Percentiles rank a stretch among this genome's conserved stretches.
These are phyloP conservation scores for Musa troglodytarum DNA, from an alignment of 176 grass and related monocot species.

Conservation along the genomic window DNA sequence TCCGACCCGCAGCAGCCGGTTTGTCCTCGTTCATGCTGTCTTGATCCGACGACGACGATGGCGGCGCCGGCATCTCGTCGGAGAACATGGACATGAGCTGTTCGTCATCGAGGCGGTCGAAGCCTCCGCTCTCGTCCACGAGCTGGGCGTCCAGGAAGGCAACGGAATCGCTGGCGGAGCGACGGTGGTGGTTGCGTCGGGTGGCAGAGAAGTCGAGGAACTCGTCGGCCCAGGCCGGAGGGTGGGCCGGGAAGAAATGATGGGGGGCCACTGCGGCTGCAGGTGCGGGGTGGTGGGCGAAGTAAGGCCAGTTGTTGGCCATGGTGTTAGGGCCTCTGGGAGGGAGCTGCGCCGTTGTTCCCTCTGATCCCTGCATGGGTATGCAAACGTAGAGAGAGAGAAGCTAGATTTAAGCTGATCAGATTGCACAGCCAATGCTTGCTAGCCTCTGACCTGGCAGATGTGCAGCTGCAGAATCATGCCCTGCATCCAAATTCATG, in stretches of 20 bases:
- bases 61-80: slow-evolving; percentile 46
- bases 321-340: slow-evolving; percentile 46
- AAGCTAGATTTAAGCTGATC: no score
- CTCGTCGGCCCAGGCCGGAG: slow-evolving; percentile 36
- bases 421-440: not conserved
- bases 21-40: slow-evolving; percentile 20
- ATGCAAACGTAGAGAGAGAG: not conserved
- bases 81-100: slow-evolving; percentile 99
- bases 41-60: slow-evolving; percentile 19
- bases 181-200: slow-evolving; percentile 51
- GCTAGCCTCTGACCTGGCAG: not conserved
- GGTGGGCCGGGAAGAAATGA: slow-evolving; percentile 16
- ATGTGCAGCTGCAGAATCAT: not conserved
- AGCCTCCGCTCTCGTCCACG: slow-evolving; percentile 37
- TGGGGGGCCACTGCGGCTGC: not conserved
- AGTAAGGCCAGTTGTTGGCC: slow-evolving; percentile 5
- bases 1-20: slow-evolving; percentile 21
- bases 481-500: not conserved
- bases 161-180: slow-evolving; percentile 76
- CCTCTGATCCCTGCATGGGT: not conserved
- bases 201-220: slow-evolving; percentile 72
- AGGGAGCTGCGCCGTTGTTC: slow-evolving; percentile 59
- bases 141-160: slow-evolving; percentile 69
- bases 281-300: not conserved
- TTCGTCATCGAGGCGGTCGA: slow-evolving; percentile 87